Base-by-base conservation (phyloP, 345 rosid species). In the Durio zibethinus region DNA sequence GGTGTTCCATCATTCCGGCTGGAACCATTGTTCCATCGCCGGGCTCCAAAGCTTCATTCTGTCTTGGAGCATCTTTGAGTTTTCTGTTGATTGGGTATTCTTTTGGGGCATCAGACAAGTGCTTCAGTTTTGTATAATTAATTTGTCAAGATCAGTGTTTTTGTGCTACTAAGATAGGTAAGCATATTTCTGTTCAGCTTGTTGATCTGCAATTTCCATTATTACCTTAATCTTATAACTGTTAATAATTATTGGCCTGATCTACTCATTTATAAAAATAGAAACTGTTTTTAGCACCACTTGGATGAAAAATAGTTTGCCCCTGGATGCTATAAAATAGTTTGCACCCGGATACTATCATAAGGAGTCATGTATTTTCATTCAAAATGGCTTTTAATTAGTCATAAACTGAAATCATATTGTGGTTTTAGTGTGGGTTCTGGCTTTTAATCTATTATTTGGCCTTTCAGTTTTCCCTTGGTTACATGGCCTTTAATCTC, bases 1-100 rank as follows among this genome's bases (percentile, higher is more conserved):
- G 97, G 99, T 45, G 89, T 90, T 79, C 95, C 98, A 62, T 91
- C 99, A 78, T 96, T 91, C 87, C 82, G 99, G 84, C 87, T 96
- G 57, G 99, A 96, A 84, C 99, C 99, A 25, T 84, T 94, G 86
- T 94, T 93, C 85, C 90, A 97, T 76, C 87, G 97, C 78, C 83
- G 91, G 79, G 86, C 84, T 69, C 95, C 98, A 4, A 96, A 89
- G 80, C 95, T 91, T 80, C 95, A 92, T 79, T 83, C 84, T 77
- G 82, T 89, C 78, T 85, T 94, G 85, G 99, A 96, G 90, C 86
- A 91, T 68, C 79, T 90, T 73, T 85, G 78, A 85, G 81, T 80
- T 80, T 77, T 57, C 69, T 66, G 53, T 71, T 73, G 73, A 42
- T 77, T 54, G 43, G 21, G 50, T 53, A 31, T 76, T 78, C 56